A percentile compares a stretch with the other conserved stretches of the same genome.
Evolutionary conservation across 768 basidiomycete species (phyloP).

Genomic region (Pilatotrama ljubarskyi): DNA sequence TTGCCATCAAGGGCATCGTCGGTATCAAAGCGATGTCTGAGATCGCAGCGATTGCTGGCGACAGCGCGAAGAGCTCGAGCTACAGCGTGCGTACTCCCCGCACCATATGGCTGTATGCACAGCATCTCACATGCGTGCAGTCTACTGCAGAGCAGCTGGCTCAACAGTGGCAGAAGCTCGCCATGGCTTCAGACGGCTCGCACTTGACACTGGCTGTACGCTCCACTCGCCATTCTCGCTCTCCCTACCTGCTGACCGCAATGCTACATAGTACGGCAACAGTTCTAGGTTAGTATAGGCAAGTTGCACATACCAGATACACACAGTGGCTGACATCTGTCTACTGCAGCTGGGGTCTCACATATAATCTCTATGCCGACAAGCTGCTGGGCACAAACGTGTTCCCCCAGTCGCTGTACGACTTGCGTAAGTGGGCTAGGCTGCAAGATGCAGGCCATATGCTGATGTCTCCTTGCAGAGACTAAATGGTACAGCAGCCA

Average conservation of each 20-base stretch:
- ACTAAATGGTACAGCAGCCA: constrained; percentile 37
- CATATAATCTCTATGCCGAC: constrained; percentile 46
- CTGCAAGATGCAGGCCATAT: no score
- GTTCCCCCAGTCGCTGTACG: constrained; percentile 37
- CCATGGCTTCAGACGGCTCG: constrained; percentile 48
- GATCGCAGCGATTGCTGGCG: constrained; percentile 35
- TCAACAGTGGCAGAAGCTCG: constrained; percentile 51
- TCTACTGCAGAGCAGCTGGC: constrained; percentile 54
- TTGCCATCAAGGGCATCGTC: constrained; percentile 48
- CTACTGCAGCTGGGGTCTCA: constrained; percentile 30
- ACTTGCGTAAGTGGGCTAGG: constrained; percentile 31
- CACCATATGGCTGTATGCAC: not conserved
- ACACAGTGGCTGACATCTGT: not conserved
- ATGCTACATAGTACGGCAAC: constrained; percentile 47
- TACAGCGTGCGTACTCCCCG: constrained; percentile 32
- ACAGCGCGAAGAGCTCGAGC: constrained; percentile 29
- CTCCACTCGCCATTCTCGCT: not conserved
- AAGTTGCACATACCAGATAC: not conserved
- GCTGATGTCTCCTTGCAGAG: constrained; percentile 21
- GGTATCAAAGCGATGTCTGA: constrained; percentile 44
- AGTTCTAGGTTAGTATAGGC: constrained; percentile 39
- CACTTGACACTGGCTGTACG: constrained; percentile 58
- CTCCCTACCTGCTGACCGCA: no score
- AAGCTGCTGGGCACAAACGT: constrained; percentile 37
- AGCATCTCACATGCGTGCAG: constrained; percentile 42